Percentiles rank a stretch among this genome's conserved stretches.
These are phyloP conservation scores for Leptodermis oblonga DNA, from an alignment of 257 asterid species.

Conservation along the genomic window DNA sequence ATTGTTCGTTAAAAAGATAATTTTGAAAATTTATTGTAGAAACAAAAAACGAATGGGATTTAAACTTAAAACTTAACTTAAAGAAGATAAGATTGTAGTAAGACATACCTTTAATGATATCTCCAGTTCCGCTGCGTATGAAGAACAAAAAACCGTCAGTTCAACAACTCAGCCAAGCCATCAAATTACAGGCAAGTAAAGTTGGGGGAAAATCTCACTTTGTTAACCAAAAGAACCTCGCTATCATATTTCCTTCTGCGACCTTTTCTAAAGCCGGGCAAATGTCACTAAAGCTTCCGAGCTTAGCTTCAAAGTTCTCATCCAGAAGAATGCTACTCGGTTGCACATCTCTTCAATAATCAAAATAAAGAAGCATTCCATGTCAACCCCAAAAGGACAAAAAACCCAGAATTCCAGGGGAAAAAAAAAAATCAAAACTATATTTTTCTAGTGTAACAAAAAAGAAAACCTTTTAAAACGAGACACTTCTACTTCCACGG, in stretches of 20 bases:
- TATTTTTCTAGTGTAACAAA: not conserved
- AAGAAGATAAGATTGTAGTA: not conserved
- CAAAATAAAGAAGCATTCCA: not conserved
- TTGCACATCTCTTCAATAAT: slow-evolving; percentile 1
- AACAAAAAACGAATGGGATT: no score
- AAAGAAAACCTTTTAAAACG: not conserved
- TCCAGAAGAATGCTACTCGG: slow-evolving; percentile 15
- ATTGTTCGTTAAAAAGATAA: not conserved
- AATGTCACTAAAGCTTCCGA: slow-evolving; percentile 8
- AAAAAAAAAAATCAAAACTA: not conserved
- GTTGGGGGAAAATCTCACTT: not conserved
- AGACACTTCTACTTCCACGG: no score
- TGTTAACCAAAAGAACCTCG: not conserved
- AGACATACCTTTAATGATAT: not conserved
- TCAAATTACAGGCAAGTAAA: no score
- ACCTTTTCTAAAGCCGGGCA: not conserved
- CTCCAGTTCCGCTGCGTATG: not conserved
- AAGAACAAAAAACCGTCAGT: not conserved
- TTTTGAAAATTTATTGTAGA: no score
- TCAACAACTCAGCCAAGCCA: slow-evolving; percentile 2
- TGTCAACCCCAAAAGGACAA: not conserved
- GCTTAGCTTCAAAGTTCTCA: slow-evolving; percentile 8
- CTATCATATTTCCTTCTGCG: not conserved
- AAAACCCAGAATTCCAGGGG: not conserved
- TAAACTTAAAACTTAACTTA: not conserved